A percentile compares a stretch with the other conserved stretches of the same genome.
Conservation (phyloP, 768 basidiomycete genomes). For the Termitomyces sp. region DNA sequence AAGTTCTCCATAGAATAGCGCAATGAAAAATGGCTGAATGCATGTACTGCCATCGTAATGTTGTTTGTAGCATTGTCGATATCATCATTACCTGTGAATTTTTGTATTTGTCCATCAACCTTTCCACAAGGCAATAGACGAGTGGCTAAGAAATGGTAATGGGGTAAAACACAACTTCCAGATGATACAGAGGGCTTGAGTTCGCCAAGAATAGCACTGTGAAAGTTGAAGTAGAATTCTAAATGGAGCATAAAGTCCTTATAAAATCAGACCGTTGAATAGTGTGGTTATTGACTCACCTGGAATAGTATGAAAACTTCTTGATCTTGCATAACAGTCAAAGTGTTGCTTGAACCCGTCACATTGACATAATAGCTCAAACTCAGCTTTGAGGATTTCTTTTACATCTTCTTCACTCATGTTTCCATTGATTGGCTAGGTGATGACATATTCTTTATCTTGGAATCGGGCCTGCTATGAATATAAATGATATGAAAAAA, state of each 20-base stretch:
- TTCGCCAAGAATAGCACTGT: neutral
- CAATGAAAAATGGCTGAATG: neutral
- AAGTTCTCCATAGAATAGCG: neutral
- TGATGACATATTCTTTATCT: constrained; percentile 15
- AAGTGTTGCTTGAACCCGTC: constrained; percentile 9
- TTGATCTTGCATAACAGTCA: neutral
- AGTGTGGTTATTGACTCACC: no score
- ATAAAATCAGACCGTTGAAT: no score
- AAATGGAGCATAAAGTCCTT: no score
- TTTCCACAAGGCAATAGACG: constrained; percentile 19
- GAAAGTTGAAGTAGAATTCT: constrained; percentile 24
- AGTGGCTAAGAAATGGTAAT: constrained; percentile 21
- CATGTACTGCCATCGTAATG: neutral
- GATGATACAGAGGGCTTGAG: neutral
- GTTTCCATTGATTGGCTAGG: neutral
- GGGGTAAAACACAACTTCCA: constrained; percentile 1
- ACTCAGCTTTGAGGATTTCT: neutral
- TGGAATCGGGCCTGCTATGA: neutral
- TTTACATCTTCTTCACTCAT: neutral
- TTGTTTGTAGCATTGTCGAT: neutral
- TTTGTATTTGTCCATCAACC: constrained; percentile 16
- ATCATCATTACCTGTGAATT: constrained; percentile 11
- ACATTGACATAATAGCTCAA: neutral
- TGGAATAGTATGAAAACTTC: no score
- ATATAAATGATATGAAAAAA: neutral